A percentile compares a stretch with the other conserved stretches of the same genome.
Conservation (phyloP, 495 filamentous ascomycete species). For the Podospora tetraspora region DNA sequence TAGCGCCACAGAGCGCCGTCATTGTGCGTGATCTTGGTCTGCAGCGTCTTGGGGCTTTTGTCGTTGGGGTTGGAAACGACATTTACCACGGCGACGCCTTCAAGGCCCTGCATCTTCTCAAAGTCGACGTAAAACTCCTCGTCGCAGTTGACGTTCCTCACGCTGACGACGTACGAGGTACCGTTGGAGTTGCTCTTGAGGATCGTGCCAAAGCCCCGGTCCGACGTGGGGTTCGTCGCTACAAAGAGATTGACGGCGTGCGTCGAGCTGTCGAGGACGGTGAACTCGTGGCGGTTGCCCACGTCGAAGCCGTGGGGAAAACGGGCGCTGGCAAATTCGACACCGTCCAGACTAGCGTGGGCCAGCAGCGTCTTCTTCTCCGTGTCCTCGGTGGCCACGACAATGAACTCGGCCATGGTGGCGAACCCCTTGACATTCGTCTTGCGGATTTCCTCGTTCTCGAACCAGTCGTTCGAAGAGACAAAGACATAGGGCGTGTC, state of each 20-base stretch:
- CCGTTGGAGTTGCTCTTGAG: constrained; percentile 98
- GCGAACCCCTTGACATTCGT: constrained; percentile 76
- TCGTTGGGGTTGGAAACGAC: constrained; percentile 66
- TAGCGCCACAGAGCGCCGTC: constrained; percentile 83
- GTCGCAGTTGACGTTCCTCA: constrained; percentile 72
- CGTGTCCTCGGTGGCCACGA: constrained; percentile 69
- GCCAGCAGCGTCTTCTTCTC: constrained; percentile 66
- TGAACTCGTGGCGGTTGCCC: constrained; percentile 70
- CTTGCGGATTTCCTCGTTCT: constrained; percentile 51
- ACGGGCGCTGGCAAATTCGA: constrained; percentile 70
- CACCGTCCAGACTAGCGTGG: constrained; percentile 77
- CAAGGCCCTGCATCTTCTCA: constrained; percentile 86
- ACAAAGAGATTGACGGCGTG: constrained; percentile 93
- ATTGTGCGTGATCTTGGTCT: constrained; percentile 90
- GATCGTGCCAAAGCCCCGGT: constrained; percentile 71
- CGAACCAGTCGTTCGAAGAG: constrained; percentile 69
- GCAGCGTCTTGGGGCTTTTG: constrained; percentile 71
- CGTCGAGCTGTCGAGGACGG: constrained; percentile 85
- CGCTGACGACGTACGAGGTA: constrained; percentile 82
- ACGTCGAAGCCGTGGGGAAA: constrained; percentile 82
- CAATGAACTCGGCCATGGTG: constrained; percentile 90
- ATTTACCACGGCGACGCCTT: constrained; percentile 85
- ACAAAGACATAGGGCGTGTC: constrained; percentile 63
- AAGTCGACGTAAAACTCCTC: constrained; percentile 79
- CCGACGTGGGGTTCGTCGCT: constrained; percentile 51